Evolutionary conservation across 345 rosid genomes (phyloP).

Genomic region (Camelina neglecta): DNA sequence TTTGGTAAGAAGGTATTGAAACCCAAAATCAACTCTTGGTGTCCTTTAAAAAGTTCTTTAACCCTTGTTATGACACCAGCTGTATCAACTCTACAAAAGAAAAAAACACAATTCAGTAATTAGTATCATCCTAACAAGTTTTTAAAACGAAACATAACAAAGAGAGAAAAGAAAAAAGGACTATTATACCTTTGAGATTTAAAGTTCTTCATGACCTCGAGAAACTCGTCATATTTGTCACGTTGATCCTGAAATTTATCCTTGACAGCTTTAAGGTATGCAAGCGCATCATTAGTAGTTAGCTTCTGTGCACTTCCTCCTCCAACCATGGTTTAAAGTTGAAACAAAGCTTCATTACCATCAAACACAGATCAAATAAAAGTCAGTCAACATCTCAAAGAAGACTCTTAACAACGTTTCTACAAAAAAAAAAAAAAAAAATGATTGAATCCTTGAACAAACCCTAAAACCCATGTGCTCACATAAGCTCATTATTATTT

Average conservation of each 20-base stretch:
- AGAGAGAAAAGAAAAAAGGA: not conserved
- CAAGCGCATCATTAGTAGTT: slow-evolving; percentile 81
- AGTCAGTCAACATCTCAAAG: too few species aligned
- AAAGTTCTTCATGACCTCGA: slow-evolving; percentile 93
- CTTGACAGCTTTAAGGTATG: slow-evolving; percentile 90
- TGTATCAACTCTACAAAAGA: slow-evolving; percentile 68
- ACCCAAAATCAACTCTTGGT: slow-evolving; percentile 79
- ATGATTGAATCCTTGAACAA: too few species aligned
- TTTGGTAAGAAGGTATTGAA: slow-evolving; percentile 93
- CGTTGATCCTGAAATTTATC: slow-evolving; percentile 73
- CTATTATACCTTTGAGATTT: slow-evolving; percentile 73
- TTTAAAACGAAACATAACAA: not conserved
- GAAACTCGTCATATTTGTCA: slow-evolving; percentile 83
- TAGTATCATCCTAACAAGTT: too few species aligned
- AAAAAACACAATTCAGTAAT: not conserved
- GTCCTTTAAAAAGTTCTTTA: slow-evolving; percentile 86
- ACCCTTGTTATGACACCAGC: slow-evolving; percentile 86
- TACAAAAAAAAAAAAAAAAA: too few species aligned
- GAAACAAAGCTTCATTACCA: slow-evolving; percentile 60
- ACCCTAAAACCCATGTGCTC: too few species aligned
- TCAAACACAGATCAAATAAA: not conserved
- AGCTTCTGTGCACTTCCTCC: slow-evolving; percentile 62
- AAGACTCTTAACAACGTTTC: too few species aligned
- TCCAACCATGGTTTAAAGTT: slow-evolving; percentile 52
- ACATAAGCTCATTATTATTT: too few species aligned